A percentile compares a stretch with the other conserved stretches of the same genome.
Evolutionary conservation across 2,329 filamentous ascomycete species (phyloP).

Genomic region (Penicillium sp.): DNA sequence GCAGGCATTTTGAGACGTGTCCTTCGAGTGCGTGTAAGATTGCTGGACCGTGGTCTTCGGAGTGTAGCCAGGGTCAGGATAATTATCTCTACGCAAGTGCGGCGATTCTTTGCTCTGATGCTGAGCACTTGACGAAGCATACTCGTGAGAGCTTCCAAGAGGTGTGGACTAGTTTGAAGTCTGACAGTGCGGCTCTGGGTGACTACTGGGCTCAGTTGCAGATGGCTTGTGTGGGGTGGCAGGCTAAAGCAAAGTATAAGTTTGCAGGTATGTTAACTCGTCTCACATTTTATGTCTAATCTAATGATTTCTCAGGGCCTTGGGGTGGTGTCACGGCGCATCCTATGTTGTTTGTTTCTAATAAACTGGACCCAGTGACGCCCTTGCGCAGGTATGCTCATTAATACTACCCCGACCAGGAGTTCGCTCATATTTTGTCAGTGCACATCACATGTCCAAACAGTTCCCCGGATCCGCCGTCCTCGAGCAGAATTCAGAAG

Average conservation of each 20-base stretch:
- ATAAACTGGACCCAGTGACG: constrained; percentile 64
- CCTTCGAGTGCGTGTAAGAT: constrained; percentile 32
- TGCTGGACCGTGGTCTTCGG: constrained; percentile 36
- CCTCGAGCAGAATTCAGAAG: constrained; percentile 51
- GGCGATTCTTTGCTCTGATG: constrained; percentile 39
- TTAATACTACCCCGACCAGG: too few relatives aligned
- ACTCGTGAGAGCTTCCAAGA: constrained; percentile 25
- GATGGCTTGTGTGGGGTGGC: constrained; percentile 44
- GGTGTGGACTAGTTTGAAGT: constrained; percentile 27
- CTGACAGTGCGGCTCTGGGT: constrained; percentile 33
- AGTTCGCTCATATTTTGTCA: too few relatives aligned
- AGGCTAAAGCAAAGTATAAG: constrained; percentile 37
- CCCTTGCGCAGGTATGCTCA: constrained; percentile 47
- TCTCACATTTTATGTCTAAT: neutral
- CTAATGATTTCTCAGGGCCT: constrained; percentile 26
- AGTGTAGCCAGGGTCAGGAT: constrained; percentile 30
- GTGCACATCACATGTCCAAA: constrained; percentile 41
- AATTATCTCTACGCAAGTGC: constrained; percentile 34
- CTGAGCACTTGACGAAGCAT: constrained; percentile 26
- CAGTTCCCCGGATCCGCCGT: constrained; percentile 50
- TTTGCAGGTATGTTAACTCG: constrained; percentile 35
- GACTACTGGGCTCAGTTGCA: constrained; percentile 46
- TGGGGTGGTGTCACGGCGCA: constrained; percentile 44
- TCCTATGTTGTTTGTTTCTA: constrained; percentile 63
- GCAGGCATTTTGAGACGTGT: constrained; percentile 29